phyloP scores from a whole-genome alignment of 306 rosid genomes.

The Cercis canadensis region DNA sequence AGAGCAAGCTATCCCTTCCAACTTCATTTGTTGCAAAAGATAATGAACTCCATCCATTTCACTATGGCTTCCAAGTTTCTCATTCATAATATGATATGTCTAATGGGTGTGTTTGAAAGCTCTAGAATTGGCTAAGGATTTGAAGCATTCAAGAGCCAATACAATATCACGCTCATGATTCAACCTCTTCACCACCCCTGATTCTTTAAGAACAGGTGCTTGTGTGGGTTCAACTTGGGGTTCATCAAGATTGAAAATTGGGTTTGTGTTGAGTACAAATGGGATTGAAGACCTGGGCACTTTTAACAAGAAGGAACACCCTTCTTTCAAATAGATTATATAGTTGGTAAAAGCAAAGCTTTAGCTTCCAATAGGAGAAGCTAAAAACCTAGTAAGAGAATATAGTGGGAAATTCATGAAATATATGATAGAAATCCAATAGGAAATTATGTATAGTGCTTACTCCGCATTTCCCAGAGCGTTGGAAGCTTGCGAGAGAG shows the following conservation, averaged over 20 bases:
- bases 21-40: conserved; percentile 63
- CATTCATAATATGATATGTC: conserved; percentile 72
- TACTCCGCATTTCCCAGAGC: not conserved
- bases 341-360: not conserved
- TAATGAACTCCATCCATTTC: conserved; percentile 72
- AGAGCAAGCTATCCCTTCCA: conserved; percentile 53
- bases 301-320: conserved; percentile 70
- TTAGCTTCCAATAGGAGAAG: too few species aligned
- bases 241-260: conserved; percentile 43
- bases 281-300: conserved; percentile 64
- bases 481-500: not conserved
- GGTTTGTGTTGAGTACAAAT: conserved; percentile 64
- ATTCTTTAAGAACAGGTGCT: conserved; percentile 46
- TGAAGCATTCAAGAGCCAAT: conserved; percentile 65
- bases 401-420: not conserved
- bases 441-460: not conserved
- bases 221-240: conserved; percentile 36
- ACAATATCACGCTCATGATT: conserved; percentile 44
- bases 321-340: conserved; percentile 68
- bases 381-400: not conserved
- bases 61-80: conserved; percentile 60
- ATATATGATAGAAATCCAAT: not conserved
- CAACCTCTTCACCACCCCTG: conserved; percentile 53
- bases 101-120: conserved; percentile 73
- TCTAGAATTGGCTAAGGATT: conserved; percentile 57